Base-by-base conservation (phyloP, 805 yeast species). In the Candida sanyiensis region DNA sequence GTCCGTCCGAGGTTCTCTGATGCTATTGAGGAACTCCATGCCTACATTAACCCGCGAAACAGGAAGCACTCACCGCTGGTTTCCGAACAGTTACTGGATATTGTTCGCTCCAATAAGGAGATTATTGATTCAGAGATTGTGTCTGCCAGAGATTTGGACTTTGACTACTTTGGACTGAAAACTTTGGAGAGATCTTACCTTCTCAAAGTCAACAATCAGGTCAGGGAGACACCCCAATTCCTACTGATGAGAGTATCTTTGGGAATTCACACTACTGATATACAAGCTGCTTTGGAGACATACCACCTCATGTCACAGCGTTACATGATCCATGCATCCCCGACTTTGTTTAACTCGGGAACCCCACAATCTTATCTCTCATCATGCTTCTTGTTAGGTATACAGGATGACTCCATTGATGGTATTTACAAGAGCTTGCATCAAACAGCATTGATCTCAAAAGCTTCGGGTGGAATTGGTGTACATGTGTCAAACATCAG, bases 391-490 rank as follows among this genome's bases (percentile, higher is more conserved):
- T 67, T 90, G 31, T 70, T 90, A 26, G 89, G 89, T 26, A 87
- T 87, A 87, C 77, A 81, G 56, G 95, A 84, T 37, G 98, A 90
- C 63, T 89, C 97, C 6, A 87, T 90, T 44, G 96, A 93, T 50
- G 97, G 97, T 24, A 90, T 90, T 41, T 90, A 85, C 60, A 83
- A 83, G 45, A 87, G 97, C 6, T 71, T 90, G 41, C 83, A 89
- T 62, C 80, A 82, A 45, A 73, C 93, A 52, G 97, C 98, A 6
- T 66, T 87, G 54, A 90, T 90, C 37, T 87, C 96, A 37, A 90
- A 90, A 66, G 77, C 94, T 19, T 89, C 97, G 6, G 98, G 98
- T 45, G 98, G 98, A 38, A 79, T 90, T 45, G 97, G 98, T 22
- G 62, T 93, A 35, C 94, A 88, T 59, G 75, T 87, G 30, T 88